Percentiles rank a stretch among this genome's conserved stretches.
phyloP scores from a whole-genome alignment of 1,139 yeast genomes.

The Ogataea hybrid region DNA sequence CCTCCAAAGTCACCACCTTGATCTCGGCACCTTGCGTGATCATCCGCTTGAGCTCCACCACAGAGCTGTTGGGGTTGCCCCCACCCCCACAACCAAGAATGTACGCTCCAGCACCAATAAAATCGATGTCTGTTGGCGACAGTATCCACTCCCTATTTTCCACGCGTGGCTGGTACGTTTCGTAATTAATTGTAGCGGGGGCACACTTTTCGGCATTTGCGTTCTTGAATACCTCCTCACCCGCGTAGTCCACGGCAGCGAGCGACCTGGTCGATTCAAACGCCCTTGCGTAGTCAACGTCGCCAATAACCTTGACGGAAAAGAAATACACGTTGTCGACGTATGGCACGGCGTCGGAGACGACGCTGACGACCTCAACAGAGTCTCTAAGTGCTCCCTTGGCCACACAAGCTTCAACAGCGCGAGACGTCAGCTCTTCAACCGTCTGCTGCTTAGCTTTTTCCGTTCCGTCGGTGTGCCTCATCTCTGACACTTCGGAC shows the following conservation, averaged over 20 bases:
- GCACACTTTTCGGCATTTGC: slow-evolving; percentile 14
- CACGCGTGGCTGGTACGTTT: slow-evolving; percentile 36
- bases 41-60: slow-evolving; percentile 35
- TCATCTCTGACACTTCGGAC: slow-evolving; percentile 19
- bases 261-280: slow-evolving; percentile 3
- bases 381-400: slow-evolving; percentile 29
- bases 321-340: slow-evolving; percentile 36
- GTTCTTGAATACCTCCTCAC: slow-evolving; percentile 16
- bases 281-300: slow-evolving; percentile 34
- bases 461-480: slow-evolving; percentile 17
- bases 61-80: slow-evolving; percentile 43
- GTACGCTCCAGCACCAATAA: slow-evolving; percentile 41
- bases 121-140: slow-evolving; percentile 32
- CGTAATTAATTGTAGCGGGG: slow-evolving; percentile 24
- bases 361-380: slow-evolving; percentile 33
- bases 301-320: slow-evolving; percentile 40
- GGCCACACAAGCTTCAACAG: slow-evolving; percentile 24
- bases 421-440: slow-evolving; percentile 28
- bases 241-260: slow-evolving; percentile 6
- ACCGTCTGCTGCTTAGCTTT: slow-evolving; percentile 29
- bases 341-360: slow-evolving; percentile 40
- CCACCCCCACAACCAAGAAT: slow-evolving; percentile 53
- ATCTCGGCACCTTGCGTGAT: slow-evolving; percentile 36
- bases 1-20: slow-evolving; percentile 36
- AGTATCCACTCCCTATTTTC: slow-evolving; percentile 23